Evolutionary conservation across 768 basidiomycete species (phyloP).

Genomic region (Mycena pura): DNA sequence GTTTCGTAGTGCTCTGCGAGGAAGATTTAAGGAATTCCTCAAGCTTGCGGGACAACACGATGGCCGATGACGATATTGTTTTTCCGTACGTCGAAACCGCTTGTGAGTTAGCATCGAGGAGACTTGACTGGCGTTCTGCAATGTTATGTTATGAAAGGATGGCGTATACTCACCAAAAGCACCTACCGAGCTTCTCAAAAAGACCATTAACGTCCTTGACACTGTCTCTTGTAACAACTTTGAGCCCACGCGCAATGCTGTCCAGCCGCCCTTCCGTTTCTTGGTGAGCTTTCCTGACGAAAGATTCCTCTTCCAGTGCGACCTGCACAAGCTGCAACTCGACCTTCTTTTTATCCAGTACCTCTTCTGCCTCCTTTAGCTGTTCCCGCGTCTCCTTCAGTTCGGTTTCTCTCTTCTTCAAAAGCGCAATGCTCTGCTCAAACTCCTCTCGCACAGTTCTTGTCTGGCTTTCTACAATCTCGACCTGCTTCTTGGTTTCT

Average conservation of each 20-base stretch:
- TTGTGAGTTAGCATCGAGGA: conserved; percentile 69
- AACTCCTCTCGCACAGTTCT: conserved; percentile 86
- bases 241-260: conserved; percentile 73
- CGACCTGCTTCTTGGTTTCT: conserved; percentile 83
- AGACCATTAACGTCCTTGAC: conserved; percentile 72
- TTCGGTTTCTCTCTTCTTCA: conserved; percentile 80
- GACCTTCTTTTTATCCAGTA: conserved; percentile 58
- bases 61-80: conserved; percentile 60
- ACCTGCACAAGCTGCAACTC: conserved; percentile 65
- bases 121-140: conserved; percentile 74
- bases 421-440: conserved; percentile 82
- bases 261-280: conserved; percentile 75
- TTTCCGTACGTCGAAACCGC: conserved; percentile 69
- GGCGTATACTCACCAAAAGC: background rate
- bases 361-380: conserved; percentile 57
- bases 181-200: conserved; percentile 84
- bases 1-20: conserved; percentile 55
- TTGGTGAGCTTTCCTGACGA: conserved; percentile 80
- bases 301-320: conserved; percentile 79
- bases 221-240: conserved; percentile 68
- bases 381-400: conserved; percentile 65
- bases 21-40: conserved; percentile 67
- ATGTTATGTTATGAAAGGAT: conserved; percentile 14
- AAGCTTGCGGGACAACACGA: conserved; percentile 61
- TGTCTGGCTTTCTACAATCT: conserved; percentile 85